Evolutionary conservation across 2,329 filamentous ascomycete species (phyloP).

Genomic region (Fusarium incarnatum): DNA sequence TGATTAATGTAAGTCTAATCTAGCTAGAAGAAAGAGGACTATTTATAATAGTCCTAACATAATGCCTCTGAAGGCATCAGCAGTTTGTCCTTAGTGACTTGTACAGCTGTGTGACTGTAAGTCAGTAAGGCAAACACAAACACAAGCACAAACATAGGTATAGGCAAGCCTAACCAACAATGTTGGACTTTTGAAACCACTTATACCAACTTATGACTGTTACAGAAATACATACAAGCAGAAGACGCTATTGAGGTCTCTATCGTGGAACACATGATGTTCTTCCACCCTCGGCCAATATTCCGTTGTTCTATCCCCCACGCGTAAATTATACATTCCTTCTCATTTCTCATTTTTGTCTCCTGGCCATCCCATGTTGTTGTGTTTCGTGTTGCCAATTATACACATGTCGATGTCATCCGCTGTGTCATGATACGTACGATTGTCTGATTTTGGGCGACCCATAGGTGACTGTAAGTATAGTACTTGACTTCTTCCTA

Average conservation of each 20-base stretch:
- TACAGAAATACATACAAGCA: slow-evolving; percentile 32
- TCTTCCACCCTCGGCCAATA: neutral
- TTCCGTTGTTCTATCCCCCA: slow-evolving; percentile 9
- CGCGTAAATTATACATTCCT: slow-evolving; percentile 33
- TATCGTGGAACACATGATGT: slow-evolving; percentile 34
- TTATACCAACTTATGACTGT: slow-evolving; percentile 29
- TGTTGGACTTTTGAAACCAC: slow-evolving; percentile 26
- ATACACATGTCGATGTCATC: slow-evolving; percentile 24
- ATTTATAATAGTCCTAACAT: too few species aligned
- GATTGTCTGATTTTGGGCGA: neutral
- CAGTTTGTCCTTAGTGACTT: too few species aligned
- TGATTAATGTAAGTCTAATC: too few species aligned
- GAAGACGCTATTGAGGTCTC: slow-evolving; percentile 32
- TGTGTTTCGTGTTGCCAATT: slow-evolving; percentile 17
- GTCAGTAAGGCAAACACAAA: too few species aligned
- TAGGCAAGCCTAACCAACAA: too few species aligned
- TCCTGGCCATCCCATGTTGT: neutral
- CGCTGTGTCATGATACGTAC: neutral
- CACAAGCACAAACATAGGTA: too few species aligned
- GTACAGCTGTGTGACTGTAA: too few species aligned
- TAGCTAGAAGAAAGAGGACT: too few species aligned
- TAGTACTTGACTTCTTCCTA: neutral
- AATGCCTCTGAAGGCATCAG: too few species aligned
- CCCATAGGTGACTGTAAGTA: neutral
- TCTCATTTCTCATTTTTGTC: slow-evolving; percentile 22